Conservation (phyloP, 75 land plant genomes). For the Pinus albicaulis region DNA sequence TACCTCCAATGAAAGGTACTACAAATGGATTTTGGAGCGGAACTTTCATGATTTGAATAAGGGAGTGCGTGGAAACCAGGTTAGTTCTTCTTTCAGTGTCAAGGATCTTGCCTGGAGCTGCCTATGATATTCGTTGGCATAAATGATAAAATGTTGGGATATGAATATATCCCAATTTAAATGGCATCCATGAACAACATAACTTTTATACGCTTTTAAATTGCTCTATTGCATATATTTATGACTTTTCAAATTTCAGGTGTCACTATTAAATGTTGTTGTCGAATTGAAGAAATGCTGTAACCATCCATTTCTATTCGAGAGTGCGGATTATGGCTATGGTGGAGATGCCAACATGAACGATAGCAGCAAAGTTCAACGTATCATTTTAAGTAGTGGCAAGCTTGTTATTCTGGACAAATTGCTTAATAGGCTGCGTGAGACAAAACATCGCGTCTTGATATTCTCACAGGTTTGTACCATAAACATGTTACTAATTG, state of each 20-base stretch:
- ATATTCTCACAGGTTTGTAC: conserved; percentile 96
- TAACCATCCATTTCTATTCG: conserved; percentile 99
- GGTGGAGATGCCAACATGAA: conserved; percentile 74
- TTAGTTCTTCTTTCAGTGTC: conserved; percentile 12
- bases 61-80: conserved; percentile 99
- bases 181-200: background rate
- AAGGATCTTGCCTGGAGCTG: background rate
- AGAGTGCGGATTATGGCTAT: conserved; percentile 99
- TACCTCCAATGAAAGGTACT: conserved; percentile 59
- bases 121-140: background rate
- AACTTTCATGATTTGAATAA: conserved; percentile 96
- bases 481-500: background rate
- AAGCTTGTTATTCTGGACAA: conserved; percentile 96
- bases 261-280: conserved; percentile 95
- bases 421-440: conserved; percentile 66
- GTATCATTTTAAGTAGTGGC: conserved; percentile 93
- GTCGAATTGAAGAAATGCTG: conserved; percentile 99
- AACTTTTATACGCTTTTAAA: background rate
- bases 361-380: conserved; percentile 89
- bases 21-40: conserved; percentile 99
- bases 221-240: background rate
- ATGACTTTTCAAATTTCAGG: conserved; percentile 65
- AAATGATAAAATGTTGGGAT: background rate
- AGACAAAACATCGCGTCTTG: conserved; percentile 94
- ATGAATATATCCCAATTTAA: background rate